Evolutionary conservation across 139 green algal genomes (phyloP), one percentile per base, ranked within the genome.

Genomic region (Limnomonas spitsbergensis): DNA sequence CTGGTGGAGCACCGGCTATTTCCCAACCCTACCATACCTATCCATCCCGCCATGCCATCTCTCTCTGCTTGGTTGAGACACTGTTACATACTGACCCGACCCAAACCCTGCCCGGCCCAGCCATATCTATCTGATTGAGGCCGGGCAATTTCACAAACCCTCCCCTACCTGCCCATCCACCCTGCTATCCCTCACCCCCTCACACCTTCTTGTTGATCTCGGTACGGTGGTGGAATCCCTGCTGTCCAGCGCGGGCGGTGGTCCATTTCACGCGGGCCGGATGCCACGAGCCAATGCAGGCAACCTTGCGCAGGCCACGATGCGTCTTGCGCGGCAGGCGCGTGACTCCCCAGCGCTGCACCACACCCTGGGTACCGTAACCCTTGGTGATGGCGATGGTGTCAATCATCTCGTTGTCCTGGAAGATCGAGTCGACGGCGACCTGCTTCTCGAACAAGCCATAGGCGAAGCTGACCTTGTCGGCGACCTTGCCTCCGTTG

Each of bases 171-270:
- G n/a, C n/a, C n/a, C n/a, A n/a, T n/a, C n/a, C n/a, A n/a, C n/a
- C n/a, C n/a, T n/a, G n/a, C n/a, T n/a, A n/a, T n/a, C n/a, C n/a
- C n/a, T n/a, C n/a, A n/a, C n/a, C n/a, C n/a, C 47, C 14, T 24
- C 56, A 9, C n/a, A 99, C 86, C 94, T 99, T 99, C 94, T 99
- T 99, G 95, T 99, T 99, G 87, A 98, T 97, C 92, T 99, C 95
- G 0, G 96, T 99, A 73, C 96, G 90, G 92, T 99, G 96, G 89
- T 98, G 93, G 89, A 97, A 98, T 73, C 96, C 96, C 82, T 94
- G 81, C 92, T 98, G 96, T 89, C 96, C 96, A 7, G 94, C 88
- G 66, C 96, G 93, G 24, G 96, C 92, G 69, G 99, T 96, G 32
- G 92, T 98, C 95, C 93, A 99, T 72, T 89, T 88, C 75, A 99